Percentiles rank a stretch among this genome's conserved stretches.
Conservation (phyloP, 495 filamentous ascomycete genomes). For the Schizothecium vesticola region DNA sequence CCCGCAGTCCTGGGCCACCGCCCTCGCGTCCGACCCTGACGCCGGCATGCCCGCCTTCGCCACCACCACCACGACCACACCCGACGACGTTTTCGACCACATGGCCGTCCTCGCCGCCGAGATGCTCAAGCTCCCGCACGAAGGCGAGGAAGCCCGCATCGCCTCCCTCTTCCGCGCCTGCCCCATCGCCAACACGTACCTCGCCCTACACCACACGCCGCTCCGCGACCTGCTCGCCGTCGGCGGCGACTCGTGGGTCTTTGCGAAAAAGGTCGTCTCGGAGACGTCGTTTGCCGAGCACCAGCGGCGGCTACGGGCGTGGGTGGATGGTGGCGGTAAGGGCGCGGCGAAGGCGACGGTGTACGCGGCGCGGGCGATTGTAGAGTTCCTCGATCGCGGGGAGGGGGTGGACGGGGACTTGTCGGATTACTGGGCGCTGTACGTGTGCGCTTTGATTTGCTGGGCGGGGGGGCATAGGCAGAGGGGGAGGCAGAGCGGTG, state of each 20-base stretch:
- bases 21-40: constrained; percentile 22
- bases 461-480: constrained; percentile 36
- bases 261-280: constrained; percentile 38
- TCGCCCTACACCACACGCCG: constrained; percentile 44
- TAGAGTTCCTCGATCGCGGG: constrained; percentile 20
- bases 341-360: constrained; percentile 22
- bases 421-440: constrained; percentile 46
- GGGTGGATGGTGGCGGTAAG: constrained; percentile 22
- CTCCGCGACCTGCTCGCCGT: constrained; percentile 45
- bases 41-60: constrained; percentile 20
- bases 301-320: constrained; percentile 33
- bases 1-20: constrained; percentile 30
- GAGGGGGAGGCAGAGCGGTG: constrained; percentile 46
- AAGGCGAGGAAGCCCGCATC: constrained; percentile 29
- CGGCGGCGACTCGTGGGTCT: constrained; percentile 45
- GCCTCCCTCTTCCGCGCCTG: constrained; percentile 33
- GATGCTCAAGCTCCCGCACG: constrained; percentile 35
- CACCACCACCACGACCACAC: constrained; percentile 23
- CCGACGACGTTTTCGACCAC: constrained; percentile 31
- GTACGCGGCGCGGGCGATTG: constrained; percentile 31
- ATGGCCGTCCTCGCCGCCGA: constrained; percentile 34
- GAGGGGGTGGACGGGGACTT: constrained; percentile 22
- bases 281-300: constrained; percentile 34
- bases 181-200: constrained; percentile 40
- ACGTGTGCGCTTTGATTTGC: constrained; percentile 43